Evolutionary conservation across 2,329 filamentous ascomycete species (phyloP), one percentile per base, ranked within the genome.

Genomic region (Elsinoe necatrix): DNA sequence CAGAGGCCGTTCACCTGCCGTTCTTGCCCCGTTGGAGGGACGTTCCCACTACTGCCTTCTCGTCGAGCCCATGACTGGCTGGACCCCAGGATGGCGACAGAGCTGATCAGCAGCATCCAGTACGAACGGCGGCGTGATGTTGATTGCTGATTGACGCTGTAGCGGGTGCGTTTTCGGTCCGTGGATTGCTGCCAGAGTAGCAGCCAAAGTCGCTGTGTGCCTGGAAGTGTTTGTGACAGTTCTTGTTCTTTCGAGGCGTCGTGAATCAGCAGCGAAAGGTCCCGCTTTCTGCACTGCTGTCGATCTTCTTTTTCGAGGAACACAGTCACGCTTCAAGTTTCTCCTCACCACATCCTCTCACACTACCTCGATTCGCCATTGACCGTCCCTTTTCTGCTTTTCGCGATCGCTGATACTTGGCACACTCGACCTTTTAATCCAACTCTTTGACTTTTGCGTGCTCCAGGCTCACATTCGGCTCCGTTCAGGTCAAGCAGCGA

Each of bases 41-140:
- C 48, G 48, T 52, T 52, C 48, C 48, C 48, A 52, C 48, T 52
- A 52, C 48, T 52, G 48, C 48, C 48, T 52, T 52, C 39, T 37
- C 29, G 29, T 34, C 31, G 48, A 23, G 48, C 29, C 48, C 48
- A 37, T 52, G 48, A 52, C 48, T 52, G 48, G 48, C 48, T 52
- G 48, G 48, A 37, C 48, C 48, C 48, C 48, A 21, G 29, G 29
- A 37, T 37, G 48, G 48, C 48, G 48, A 52, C 29, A 37, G 20
- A 31, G 48, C 23, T 8, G 43, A 48, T 48, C 43, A 48, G 43
- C 43, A 48, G n/a, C 25, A 27, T 27, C 48, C 41, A 45, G 41
- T 45, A 27, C 11, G 29, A 52, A 52, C 48, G 48, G 48, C 29
- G 29, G 48, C 48, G 31, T 52, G 48, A 52, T 52, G 48, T 52